Conservation (phyloP, 768 basidiomycete genomes). For the Pholiota molesta region DNA sequence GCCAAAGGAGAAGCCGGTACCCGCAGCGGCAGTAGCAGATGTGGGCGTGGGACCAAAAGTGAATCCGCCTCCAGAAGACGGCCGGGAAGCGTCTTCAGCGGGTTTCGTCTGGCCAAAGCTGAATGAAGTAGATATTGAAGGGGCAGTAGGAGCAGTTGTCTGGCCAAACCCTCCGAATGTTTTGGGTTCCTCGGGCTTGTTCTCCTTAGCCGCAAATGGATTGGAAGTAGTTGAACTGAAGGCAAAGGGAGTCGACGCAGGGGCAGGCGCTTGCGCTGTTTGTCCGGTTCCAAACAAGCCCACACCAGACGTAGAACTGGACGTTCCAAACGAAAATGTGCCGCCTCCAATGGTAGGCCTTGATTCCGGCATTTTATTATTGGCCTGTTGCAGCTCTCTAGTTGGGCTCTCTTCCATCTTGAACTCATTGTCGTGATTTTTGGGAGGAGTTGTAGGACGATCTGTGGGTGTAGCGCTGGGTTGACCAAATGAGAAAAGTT, state of each 20-base stretch:
- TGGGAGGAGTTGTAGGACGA: constrained; percentile 68
- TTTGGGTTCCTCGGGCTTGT: constrained; percentile 47
- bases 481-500: constrained; percentile 57
- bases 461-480: constrained; percentile 33
- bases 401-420: constrained; percentile 85
- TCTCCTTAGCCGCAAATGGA: constrained; percentile 50
- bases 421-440: constrained; percentile 64
- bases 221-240: constrained; percentile 46
- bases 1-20: constrained; percentile 28
- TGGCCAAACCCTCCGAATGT: constrained; percentile 54
- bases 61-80: constrained; percentile 47
- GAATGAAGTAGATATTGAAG: constrained; percentile 40
- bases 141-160: constrained; percentile 28
- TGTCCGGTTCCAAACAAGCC: constrained; percentile 32
- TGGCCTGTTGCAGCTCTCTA: constrained; percentile 57
- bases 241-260: constrained; percentile 36
- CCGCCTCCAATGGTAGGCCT: constrained; percentile 38
- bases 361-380: constrained; percentile 39
- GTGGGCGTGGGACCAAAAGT: constrained; percentile 44
- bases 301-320: constrained; percentile 30
- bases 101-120: constrained; percentile 46
- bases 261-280: constrained; percentile 21
- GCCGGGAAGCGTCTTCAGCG: constrained; percentile 38
- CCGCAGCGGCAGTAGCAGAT: constrained; percentile 39
- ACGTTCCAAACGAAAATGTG: constrained; percentile 50